Base-by-base conservation (phyloP, 1,139 yeast species). In the Yamadazyma diospyri region DNA sequence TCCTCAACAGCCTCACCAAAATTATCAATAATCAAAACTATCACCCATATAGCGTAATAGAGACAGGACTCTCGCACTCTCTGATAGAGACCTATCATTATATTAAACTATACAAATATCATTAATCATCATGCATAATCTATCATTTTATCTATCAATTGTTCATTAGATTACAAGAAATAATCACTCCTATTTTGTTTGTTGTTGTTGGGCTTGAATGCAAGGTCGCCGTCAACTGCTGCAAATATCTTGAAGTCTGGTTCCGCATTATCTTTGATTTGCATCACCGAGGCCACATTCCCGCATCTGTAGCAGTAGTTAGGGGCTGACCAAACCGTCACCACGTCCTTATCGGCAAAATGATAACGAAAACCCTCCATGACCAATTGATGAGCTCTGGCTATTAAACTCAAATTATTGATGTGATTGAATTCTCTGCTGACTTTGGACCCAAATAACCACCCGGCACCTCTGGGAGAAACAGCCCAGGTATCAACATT, bases 401-500 rank as follows among this genome's bases (percentile, higher is more conserved):
- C 97, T 41, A 92, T 87, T 43, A 92, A 70, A 43, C 78, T 76
- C 40, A 92, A 69, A 45, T 89, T 87, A 56, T 92, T 92, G 33
- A 86, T 92, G 55, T 89, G 95, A 57, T 88, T 88, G 61, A 92
- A 92, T 59, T 89, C 97, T 41, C 95, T 65, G 15, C 95, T 94
- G 27, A 89, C 97, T 55, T 85, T 82, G 13, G 86, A 77, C 16
- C 98, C 98, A 59, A 92, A 92, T 34, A 89, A 67, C 96, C 97
- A 92, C 12, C 98, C 98, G 0, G 98, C 98, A 40, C 98, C 98
- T 55, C 98, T 75, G 15, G 97, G 97, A 28, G 95, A 82, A n/a
- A 92, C 95, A 11, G 95, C 96, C 98, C 98, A 92, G 14, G 95
- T 86, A 43, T 88, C 96, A 27, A 89, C 96, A 48, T 89, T 94